Evolutionary conservation across 192 early-diverging fungal species (phyloP), one percentile per base, ranked within the genome.

Genomic region (Coemansia umbellata): DNA sequence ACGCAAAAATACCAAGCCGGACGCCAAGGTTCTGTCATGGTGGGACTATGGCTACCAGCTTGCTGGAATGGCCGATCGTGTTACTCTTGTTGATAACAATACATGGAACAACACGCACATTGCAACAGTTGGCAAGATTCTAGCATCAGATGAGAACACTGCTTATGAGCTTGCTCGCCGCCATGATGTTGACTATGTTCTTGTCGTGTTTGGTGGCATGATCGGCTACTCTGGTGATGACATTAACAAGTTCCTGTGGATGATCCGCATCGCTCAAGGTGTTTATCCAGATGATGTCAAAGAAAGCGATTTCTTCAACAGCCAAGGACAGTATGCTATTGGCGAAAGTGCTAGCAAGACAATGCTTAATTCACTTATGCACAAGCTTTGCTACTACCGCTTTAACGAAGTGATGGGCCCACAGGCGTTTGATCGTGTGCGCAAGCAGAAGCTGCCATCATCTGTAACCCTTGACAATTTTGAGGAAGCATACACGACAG

Each of bases 31-130:
- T 50, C 86, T 98, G 77, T 91, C 94, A 9, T 99, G 97, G 97
- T 99, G 97, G 97, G 97, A 99, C 80, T 99, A 99, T 65, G 97
- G 97, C 1, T 99, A 99, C 78, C 97, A 99, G 78, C 90, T 99
- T 53, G 93, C 97, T 0, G 97, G 97, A 17, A 96, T 99, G 93
- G 90, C 96, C 14, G 93, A 99, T 69, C 84, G 96, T 27, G 87
- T 91, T 1, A 92, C 92, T 1, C 74, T 99, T 26, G 97, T 99
- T 17, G 97, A 99, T 80, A 99, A 99, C 84, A 99, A 99, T 68
- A 99, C 97, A 3, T 99, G 97, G 97, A 99, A 99, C 87, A 99
- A 99, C 84, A 99, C 97, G 3, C 97, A 99, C 55, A 99, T 99
- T 65, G 97, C 97, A 11, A 92, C 90, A 0, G 97, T 99, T 13